A percentile compares a stretch with the other conserved stretches of the same genome.
These are phyloP conservation scores for Cladophialophora immunda DNA, from an alignment of 2,329 filamentous ascomycete species.

Conservation along the genomic window DNA sequence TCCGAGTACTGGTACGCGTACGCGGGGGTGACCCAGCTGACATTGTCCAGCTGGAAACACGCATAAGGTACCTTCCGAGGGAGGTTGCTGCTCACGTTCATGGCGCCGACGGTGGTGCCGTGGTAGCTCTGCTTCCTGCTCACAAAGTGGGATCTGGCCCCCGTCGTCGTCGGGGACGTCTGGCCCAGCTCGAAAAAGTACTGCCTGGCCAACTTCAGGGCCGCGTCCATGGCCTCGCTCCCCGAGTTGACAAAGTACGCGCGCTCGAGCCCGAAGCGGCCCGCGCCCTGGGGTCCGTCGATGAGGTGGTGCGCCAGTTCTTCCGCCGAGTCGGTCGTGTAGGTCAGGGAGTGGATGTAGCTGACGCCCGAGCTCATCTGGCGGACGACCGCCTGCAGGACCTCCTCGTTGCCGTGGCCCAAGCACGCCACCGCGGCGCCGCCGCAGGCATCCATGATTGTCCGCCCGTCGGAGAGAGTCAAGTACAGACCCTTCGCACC, in stretches of 20 bases:
- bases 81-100: constrained; percentile 52
- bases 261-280: constrained; percentile 54
- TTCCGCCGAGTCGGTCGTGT: constrained; percentile 63
- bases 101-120: constrained; percentile 59
- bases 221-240: constrained; percentile 61
- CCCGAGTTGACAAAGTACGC: constrained; percentile 68
- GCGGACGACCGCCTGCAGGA: constrained; percentile 66
- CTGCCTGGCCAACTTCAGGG: constrained; percentile 59
- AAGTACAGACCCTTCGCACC: constrained; percentile 62
- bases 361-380: constrained; percentile 59
- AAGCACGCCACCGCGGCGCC: constrained; percentile 76
- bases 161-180: constrained; percentile 23
- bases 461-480: constrained; percentile 63
- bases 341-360: constrained; percentile 69
- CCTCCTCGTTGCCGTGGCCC: constrained; percentile 69
- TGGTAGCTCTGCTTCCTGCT: constrained; percentile 58
- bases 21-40: constrained; percentile 43
- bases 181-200: constrained; percentile 56
- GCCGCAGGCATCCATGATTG: constrained; percentile 75
- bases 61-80: constrained; percentile 47
- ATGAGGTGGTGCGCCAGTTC: constrained; percentile 61
- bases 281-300: constrained; percentile 54
- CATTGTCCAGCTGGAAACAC: constrained; percentile 35
- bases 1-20: constrained; percentile 51
- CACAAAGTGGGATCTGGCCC: constrained; percentile 50